phyloP scores from a whole-genome alignment of 768 basidiomycete genomes.

The Pleurotus tuber-regium region DNA sequence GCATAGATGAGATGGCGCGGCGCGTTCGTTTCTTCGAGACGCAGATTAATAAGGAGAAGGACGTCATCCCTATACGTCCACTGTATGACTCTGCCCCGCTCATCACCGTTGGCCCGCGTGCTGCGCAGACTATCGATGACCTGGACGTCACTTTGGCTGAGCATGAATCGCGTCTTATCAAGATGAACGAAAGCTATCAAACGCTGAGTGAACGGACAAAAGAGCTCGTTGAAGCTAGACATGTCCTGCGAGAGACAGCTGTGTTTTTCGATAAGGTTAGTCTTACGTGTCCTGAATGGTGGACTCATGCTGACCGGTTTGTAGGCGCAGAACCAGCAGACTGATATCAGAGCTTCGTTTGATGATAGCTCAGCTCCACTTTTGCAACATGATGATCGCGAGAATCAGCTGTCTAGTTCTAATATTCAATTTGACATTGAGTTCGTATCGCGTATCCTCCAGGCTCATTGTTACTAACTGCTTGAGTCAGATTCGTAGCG shows the following conservation, averaged over 20 bases:
- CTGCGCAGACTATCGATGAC: conserved; percentile 91
- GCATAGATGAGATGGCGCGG: conserved; percentile 94
- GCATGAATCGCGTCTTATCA: conserved; percentile 77
- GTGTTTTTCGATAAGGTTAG: conserved; percentile 89
- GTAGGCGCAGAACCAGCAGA: conserved; percentile 76
- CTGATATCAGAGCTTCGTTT: conserved; percentile 83
- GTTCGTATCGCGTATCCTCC: conserved; percentile 37
- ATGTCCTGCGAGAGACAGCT: conserved; percentile 93
- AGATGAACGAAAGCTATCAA: conserved; percentile 95
- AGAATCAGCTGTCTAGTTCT: conserved; percentile 51
- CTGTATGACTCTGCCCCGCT: conserved; percentile 85
- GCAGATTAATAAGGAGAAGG: conserved; percentile 86
- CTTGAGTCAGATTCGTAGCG: conserved; percentile 74
- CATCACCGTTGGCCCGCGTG: conserved; percentile 87
- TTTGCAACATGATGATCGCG: conserved; percentile 87
- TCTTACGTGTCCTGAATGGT: conserved; percentile 5
- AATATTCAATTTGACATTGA: conserved; percentile 83
- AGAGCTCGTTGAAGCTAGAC: conserved; percentile 90
- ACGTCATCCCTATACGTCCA: conserved; percentile 78
- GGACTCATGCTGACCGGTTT: conserved; percentile 12
- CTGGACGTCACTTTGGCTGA: conserved; percentile 84
- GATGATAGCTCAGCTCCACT: conserved; percentile 91
- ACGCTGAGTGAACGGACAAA: conserved; percentile 79
- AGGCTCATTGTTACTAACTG: background rate
- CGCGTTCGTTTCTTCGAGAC: conserved; percentile 86